Base-by-base conservation (phyloP, 805 yeast genomes). In the Pichia scutulata region DNA sequence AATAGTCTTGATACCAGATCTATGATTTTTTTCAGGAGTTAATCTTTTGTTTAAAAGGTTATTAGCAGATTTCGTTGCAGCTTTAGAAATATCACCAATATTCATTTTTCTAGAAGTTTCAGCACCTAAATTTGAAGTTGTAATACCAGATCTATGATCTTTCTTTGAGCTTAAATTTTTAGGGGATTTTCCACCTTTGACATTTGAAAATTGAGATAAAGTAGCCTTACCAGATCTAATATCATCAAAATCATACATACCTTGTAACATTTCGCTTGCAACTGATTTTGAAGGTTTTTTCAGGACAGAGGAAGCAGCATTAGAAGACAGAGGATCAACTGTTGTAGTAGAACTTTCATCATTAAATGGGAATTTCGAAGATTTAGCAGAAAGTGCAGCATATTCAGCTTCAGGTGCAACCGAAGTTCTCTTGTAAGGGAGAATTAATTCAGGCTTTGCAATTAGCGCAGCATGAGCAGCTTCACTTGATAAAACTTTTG, bases 401-500 rank as follows among this genome's bases (percentile, higher is more conserved):
- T 72, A 73, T 46, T 70, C 75, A 22, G 81, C 81, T 48, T 72
- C 66, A 10, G 74, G 70, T 33, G 75, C 77, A 52, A 70, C 62
- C 22, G 54, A 60, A 36, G 63, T 75, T 57, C 81, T 70, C 37
- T 71, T 70, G 78, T 81, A 78, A 16, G 74, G 73, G 43, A 63
- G 63, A 45, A 74, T 71, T 19, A 76, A 71, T 55, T 69, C 73
- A n/a, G 67, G 65, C 55, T 68, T 73, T 7, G 77, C 77, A 52
- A 70, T 62, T 9, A 73, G 60, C 2, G 89, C 88, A 46, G 88
- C 88, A 23, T 76, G 74, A 39, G 84, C 86, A 16, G 87, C 87
- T 48, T 80, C 87, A 8, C 82, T 73, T 18, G 82, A 76, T 14
- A 75, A 64, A 36, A 67, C 68, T 52, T 90, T 70, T 64, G 80